phyloP scores from a whole-genome alignment of 2,329 filamentous ascomycete genomes.

The Botrytis galanthina region DNA sequence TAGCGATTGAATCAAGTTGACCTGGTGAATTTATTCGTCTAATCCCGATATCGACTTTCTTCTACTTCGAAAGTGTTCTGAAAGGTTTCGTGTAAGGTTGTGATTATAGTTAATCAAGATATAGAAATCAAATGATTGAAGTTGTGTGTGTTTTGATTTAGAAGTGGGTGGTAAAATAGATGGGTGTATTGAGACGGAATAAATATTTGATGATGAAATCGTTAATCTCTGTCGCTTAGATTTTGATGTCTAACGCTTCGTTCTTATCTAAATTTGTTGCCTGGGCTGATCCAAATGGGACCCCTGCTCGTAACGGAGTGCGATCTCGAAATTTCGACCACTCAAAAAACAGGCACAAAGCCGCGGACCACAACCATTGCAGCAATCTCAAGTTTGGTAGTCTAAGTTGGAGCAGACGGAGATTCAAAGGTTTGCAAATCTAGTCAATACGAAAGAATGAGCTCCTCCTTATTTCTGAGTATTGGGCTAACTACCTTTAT shows the following conservation, averaged over 20 bases:
- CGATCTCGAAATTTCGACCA: not conserved
- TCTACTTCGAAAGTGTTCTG: not conserved
- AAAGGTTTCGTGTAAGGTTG: not conserved
- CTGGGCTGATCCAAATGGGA: not conserved
- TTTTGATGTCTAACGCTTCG: not conserved
- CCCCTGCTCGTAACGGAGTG: not conserved
- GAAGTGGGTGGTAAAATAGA: not conserved
- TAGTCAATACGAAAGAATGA: not conserved
- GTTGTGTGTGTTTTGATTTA: not conserved
- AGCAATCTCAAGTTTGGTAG: not conserved
- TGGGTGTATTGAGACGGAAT: not conserved
- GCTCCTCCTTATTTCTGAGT: not conserved
- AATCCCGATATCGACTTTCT: not conserved
- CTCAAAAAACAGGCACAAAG: not conserved
- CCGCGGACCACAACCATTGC: not conserved
- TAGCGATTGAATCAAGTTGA: not conserved
- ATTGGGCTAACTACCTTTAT: not conserved
- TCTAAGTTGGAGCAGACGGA: not conserved
- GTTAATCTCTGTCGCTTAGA: not conserved
- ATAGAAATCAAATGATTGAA: not conserved
- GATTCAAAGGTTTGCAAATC: not conserved
- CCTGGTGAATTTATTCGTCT: not conserved
- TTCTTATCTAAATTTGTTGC: not conserved
- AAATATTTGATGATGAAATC: not conserved
- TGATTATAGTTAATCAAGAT: not conserved